A percentile compares a stretch with the other conserved stretches of the same genome.
Evolutionary conservation across 179 eudicot genomes (phyloP).

Genomic region (Actinidia chinensis): DNA sequence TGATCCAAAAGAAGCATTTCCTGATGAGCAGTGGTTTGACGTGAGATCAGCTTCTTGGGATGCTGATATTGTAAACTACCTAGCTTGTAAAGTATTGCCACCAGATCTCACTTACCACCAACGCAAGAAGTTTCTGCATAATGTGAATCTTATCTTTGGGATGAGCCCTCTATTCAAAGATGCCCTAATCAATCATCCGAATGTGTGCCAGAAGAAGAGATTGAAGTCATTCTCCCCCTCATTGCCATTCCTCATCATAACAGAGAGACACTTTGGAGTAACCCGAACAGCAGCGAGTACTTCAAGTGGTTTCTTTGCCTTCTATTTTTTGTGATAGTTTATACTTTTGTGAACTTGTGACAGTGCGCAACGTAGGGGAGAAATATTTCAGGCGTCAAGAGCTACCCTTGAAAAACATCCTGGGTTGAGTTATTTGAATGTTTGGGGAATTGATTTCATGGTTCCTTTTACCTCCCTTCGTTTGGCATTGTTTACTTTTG

Average conservation of each 20-base stretch:
- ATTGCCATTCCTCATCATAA: slow-evolving; percentile 9
- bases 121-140: neutral
- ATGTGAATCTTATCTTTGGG: slow-evolving; percentile 7
- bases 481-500: neutral
- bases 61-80: neutral
- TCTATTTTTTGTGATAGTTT: slow-evolving; percentile 4
- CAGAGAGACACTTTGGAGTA: neutral
- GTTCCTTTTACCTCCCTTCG: neutral
- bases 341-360: neutral
- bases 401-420: neutral
- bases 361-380: neutral
- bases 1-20: neutral
- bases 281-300: neutral
- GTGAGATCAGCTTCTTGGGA: neutral
- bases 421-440: slow-evolving; percentile 17
- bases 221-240: neutral
- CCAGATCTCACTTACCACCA: neutral
- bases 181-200: neutral
- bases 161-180: neutral
- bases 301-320: slow-evolving; percentile 6
- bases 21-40: neutral
- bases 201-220: slow-evolving; percentile 13
- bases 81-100: neutral
- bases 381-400: neutral
- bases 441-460: slow-evolving; percentile 14